Evolutionary conservation across 148 eudicot genomes (phyloP), one percentile per base, ranked within the genome.

Genomic region (Chenopodium formosanum): DNA sequence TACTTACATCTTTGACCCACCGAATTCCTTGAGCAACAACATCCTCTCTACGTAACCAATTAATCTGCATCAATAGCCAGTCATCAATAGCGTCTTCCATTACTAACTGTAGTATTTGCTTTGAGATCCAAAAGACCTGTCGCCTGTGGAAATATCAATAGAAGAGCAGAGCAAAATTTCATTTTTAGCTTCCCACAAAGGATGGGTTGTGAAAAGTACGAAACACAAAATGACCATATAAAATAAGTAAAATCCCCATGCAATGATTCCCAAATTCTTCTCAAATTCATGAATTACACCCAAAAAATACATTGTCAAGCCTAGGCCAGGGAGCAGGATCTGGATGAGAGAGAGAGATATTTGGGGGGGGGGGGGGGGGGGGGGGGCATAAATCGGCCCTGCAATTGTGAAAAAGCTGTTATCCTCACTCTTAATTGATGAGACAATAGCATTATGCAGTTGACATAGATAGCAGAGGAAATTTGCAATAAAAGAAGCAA

Each of bases 21-120:
- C 84, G 91, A 82, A 96, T 91, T 74, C 97, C 98, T 82, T 89
- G 83, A 76, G 97, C 91, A 82, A 96, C 83, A 77, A 92, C 86
- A 79, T 92, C 98, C 10, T 96, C 99, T 85, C 91, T 91, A 40
- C 98, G 91, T 75, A 96, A 89, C 92, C 89, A 90, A 82, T 92
- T 93, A 79, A 96, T 94, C 88, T 96, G 97, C 90, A 92, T 83
- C 65, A 96, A 82, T 52, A 94, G 91, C 94, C 95, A 94, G 86
- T 96, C 99, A 86, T 94, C 99, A 85, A 96, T 89, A 72, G 99
- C 99, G 80, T 94, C 99, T 86, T 94, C 99, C 99, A 96, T 92
- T 82, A 96, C 87, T 82, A 94, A 76, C 81, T 96, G 99, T 88
- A 96, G 85, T 79, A 96, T 94, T 87, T 96, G 98, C 87, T 96